phyloP scores from a whole-genome alignment of 495 filamentous ascomycete species.

The Penicillium bialowiezense region DNA sequence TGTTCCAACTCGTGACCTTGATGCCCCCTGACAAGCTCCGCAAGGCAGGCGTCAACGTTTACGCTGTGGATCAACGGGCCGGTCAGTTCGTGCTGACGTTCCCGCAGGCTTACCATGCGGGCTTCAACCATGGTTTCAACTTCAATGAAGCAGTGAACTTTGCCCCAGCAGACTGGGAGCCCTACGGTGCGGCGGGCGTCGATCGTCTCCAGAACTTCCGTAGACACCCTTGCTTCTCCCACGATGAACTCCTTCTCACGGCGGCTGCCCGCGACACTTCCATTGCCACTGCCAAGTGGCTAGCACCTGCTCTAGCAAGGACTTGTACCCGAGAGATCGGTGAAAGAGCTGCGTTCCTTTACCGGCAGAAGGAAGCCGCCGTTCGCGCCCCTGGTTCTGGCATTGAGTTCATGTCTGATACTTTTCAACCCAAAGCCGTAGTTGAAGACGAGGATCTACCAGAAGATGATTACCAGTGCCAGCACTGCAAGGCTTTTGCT shows the following conservation, averaged over 20 bases:
- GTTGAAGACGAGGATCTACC: constrained; percentile 71
- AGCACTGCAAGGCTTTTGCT: constrained; percentile 86
- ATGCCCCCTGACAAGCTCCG: constrained; percentile 91
- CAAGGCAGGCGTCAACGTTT: constrained; percentile 91
- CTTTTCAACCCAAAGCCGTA: constrained; percentile 43
- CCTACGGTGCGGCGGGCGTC: constrained; percentile 82
- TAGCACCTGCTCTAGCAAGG: constrained; percentile 80
- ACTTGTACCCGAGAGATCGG: constrained; percentile 69
- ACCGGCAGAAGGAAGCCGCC: constrained; percentile 56
- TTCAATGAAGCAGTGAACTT: constrained; percentile 99
- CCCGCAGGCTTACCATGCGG: constrained; percentile 87
- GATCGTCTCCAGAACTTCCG: constrained; percentile 84
- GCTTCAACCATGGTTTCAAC: constrained; percentile 96
- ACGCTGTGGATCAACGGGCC: constrained; percentile 88
- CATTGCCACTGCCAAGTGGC: constrained; percentile 93
- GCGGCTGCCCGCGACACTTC: constrained; percentile 74
- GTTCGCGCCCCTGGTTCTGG: constrained; percentile 43
- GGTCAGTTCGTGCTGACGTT: constrained; percentile 97
- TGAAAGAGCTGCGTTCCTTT: constrained; percentile 64
- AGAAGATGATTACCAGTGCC: constrained; percentile 88
- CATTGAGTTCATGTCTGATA: constrained; percentile 25
- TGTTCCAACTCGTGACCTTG: constrained; percentile 95
- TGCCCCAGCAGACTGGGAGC: constrained; percentile 95
- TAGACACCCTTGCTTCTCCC: constrained; percentile 92
- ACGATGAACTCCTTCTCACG: constrained; percentile 92